A percentile compares a stretch with the other conserved stretches of the same genome.
phyloP scores from a whole-genome alignment of 768 basidiomycete species.

The Epithele typhae region DNA sequence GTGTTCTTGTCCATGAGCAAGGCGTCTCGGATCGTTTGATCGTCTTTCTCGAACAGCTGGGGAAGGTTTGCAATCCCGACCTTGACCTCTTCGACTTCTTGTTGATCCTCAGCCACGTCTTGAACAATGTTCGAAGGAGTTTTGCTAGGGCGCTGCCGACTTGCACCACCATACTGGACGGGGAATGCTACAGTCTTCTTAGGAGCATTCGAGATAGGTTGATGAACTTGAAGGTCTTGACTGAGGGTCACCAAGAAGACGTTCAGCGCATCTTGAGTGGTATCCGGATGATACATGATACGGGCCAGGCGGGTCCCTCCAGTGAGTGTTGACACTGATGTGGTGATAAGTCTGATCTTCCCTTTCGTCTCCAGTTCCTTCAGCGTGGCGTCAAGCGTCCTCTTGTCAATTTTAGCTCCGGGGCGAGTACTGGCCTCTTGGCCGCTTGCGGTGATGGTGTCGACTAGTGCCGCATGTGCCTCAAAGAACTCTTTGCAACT shows the following conservation, averaged over 20 bases:
- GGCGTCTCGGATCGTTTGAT: constrained; percentile 51
- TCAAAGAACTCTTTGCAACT: constrained; percentile 68
- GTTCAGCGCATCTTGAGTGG: constrained; percentile 49
- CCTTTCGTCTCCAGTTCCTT: constrained; percentile 60
- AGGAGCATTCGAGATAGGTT: constrained; percentile 28
- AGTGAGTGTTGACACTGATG: constrained; percentile 53
- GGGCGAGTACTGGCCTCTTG: constrained; percentile 68
- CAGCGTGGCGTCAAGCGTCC: constrained; percentile 60
- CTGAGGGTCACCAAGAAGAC: constrained; percentile 55
- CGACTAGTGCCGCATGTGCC: constrained; percentile 59
- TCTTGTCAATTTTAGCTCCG: constrained; percentile 69
- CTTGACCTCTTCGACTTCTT: neutral
- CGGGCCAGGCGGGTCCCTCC: constrained; percentile 55
- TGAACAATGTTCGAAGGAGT: neutral
- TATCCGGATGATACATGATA: constrained; percentile 62
- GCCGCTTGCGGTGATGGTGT: constrained; percentile 49
- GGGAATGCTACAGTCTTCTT: constrained; percentile 51
- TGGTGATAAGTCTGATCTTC: constrained; percentile 66
- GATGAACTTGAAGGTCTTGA: constrained; percentile 24
- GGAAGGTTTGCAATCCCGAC: constrained; percentile 25
- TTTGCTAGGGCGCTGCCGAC: constrained; percentile 2
- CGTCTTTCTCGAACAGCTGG: constrained; percentile 52
- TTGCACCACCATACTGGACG: constrained; percentile 50
- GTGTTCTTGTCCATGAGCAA: constrained; percentile 69
- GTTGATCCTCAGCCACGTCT: neutral